phyloP scores from a whole-genome alignment of 169 alveolate species.

The Plasmodium cynomolgi region DNA sequence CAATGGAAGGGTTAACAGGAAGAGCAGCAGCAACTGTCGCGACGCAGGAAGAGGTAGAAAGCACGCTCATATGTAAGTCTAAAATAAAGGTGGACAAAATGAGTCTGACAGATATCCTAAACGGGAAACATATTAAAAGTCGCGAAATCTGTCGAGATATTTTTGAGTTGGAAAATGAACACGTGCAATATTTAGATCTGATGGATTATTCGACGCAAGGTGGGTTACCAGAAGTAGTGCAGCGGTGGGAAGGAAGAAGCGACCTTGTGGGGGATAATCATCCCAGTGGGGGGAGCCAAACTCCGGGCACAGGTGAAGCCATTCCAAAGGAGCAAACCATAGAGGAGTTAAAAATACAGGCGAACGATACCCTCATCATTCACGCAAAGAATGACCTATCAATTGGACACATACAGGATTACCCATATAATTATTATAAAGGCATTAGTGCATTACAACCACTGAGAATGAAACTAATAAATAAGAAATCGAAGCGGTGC shows the following conservation, averaged over 20 bases:
- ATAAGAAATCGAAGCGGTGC: slow-evolving; percentile 47
- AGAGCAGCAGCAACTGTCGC: neutral
- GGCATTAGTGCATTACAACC: slow-evolving; percentile 29
- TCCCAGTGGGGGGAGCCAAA: neutral
- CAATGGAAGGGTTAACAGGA: neutral
- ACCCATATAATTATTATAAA: slow-evolving; percentile 64
- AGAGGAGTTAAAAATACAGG: neutral
- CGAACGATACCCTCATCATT: neutral
- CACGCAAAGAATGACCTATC: slow-evolving; percentile 20
- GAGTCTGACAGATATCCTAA: slow-evolving; percentile 44
- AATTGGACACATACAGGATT: slow-evolving; percentile 22
- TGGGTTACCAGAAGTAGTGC: neutral
- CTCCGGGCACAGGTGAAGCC: neutral
- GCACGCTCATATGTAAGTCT: slow-evolving; percentile 18
- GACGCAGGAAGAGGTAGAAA: neutral
- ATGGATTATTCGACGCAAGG: neutral
- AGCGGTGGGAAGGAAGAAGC: neutral
- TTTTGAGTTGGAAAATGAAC: slow-evolving; percentile 54
- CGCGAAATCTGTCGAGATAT: slow-evolving; percentile 10
- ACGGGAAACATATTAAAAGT: slow-evolving; percentile 26
- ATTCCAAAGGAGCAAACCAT: neutral
- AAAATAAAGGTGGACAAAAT: slow-evolving; percentile 33
- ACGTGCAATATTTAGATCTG: slow-evolving; percentile 39
- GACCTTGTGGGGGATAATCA: neutral
- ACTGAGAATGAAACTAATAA: slow-evolving; percentile 23